Evolutionary conservation across 1,284 basidiomycete species (phyloP), one percentile per base, ranked within the genome.

Genomic region (Blastosporella zonata): DNA sequence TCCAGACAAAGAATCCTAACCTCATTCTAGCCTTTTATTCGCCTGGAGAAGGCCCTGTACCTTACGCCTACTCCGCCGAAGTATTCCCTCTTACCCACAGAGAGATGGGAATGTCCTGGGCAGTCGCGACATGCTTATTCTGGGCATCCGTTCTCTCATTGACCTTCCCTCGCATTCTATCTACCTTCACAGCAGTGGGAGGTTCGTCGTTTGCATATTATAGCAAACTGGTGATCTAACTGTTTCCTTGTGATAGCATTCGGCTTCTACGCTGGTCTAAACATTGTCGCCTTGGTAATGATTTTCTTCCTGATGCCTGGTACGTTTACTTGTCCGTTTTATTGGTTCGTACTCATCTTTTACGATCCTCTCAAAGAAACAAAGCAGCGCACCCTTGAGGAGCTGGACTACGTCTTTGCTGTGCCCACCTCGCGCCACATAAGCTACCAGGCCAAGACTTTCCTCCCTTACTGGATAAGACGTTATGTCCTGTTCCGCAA

Each of bases 1-100:
- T 20, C 23, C 8, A 23, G 4, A 13, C 3, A 22, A 2, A 3
- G n/a, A 31, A 15, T 20, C n/a, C 27, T 25, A 49, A 49, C 38
- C 35, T 39, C n/a, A 34, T 22, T 50, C 22, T 56, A 69, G 73
- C 73, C 2, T 77, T 79, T 60, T 85, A 84, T 61, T 80, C 75
- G 0, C 72, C 77, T 6, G 77, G 83, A 42, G 84, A 87, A 66
- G 86, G 87, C 0, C 87, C 87, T 8, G 87, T 90, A 2, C 83
- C 85, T 0, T 83, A 78, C 59, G 77, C 81, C 3, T 80, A 81
- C 58, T 79, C 77, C 9, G 80, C 82, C 1, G 81, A 84, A 58
- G 80, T 79, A 10, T 84, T 82, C 69, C 81, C 81, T 8, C 68
- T 84, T 13, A 78, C 78, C 6, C 76, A 82, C 54, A 68, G 82